Evolutionary conservation across 768 basidiomycete genomes (phyloP), one percentile per base, ranked within the genome.

Genomic region (Lepiota venenata): DNA sequence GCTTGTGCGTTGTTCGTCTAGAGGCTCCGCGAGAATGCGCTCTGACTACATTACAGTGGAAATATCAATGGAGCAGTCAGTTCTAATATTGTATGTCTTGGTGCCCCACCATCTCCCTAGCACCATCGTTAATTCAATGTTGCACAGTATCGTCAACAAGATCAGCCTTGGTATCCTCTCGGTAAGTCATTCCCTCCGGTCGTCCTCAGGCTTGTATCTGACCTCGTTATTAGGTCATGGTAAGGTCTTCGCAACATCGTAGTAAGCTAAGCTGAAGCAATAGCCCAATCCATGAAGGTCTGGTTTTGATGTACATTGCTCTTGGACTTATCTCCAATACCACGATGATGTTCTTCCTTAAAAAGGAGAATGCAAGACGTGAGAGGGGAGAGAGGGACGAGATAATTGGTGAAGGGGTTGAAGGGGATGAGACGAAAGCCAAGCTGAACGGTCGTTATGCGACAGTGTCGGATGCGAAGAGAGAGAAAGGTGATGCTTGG

Each of bases 11-110:
- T 45, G 7, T 37, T 50, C 27, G 0, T 43, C 47, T 46, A 15
- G 32, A 14, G 41, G 38, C 27, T 25, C 15, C 10, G n/a, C n/a
- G 9, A 10, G 12, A 10, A 32, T 39, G 38, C 21, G 22, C 55
- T 7, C 52, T 47, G 47, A 38, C 39, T 22, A 36, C 16, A 10
- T 51, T 25, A 20, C 52, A 86, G 84, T 58, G 87, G 86, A 7
- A 88, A 88, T 64, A 70, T 88, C 47, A 87, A 88, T 62, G 87
- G 87, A 16, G 86, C 84, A n/a, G 81, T 91, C 39, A 83, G 81
- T 63, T 87, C 85, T 15, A 88, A 89, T 60, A 80, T 91, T 35
- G 84, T 84, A 67, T 60, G 84, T 77, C 32, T n/a, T 42, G 25
- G 46, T 18, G 7, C 20, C n/a, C 35, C 50, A 29, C 32, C 7